Evolutionary conservation across 2,329 filamentous ascomycete genomes (phyloP), one percentile per base, ranked within the genome.

Genomic region (Sporothrix pallida): DNA sequence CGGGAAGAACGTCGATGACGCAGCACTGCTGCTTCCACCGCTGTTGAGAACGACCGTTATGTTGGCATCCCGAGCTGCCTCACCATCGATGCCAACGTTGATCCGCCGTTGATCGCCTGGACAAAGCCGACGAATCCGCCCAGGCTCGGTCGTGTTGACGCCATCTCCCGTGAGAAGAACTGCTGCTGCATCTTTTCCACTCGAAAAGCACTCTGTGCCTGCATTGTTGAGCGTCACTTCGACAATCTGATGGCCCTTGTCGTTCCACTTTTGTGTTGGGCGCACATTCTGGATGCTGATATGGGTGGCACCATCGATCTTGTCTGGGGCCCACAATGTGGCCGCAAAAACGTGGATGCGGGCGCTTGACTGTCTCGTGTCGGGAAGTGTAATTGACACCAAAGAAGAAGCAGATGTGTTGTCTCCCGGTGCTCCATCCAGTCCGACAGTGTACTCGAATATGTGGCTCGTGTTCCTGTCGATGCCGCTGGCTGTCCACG

Each of bases 381-480:
- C 78, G 0, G 85, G 84, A 65, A 87, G 76, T 0, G 80, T 82
- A 23, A 87, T 81, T 7, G 81, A 79, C 2, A 73, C 75, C 10
- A 87, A 77, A 17, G 75, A 78, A 76, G 84, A 85, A 0, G 80
- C 80, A 0, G 80, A 78, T 6, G 31, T 7, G 31, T 37, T 37
- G 31, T 3, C 31, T 37, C 31, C 31, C 31, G 31, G 5, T 5
- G 31, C 31, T 37, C 31, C 31, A 8, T 81, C 78, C 9, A 87
- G 72, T 2, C 81, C 75, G 0, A 80, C 81, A 1, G 82, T 83
- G 52, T 81, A 81, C 78, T 87, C 84, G 69, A 84, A 86, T 23
- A 86, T 83, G 75, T 84, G 82, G 4, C 81, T 81, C 2, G 79
- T 81, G 75, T 85, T 85, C 75, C 80, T 82, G 76, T 85, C 83